A percentile compares a stretch with the other conserved stretches of the same genome.
phyloP scores from a whole-genome alignment of 306 rosid species.

The Glycine latifolia region DNA sequence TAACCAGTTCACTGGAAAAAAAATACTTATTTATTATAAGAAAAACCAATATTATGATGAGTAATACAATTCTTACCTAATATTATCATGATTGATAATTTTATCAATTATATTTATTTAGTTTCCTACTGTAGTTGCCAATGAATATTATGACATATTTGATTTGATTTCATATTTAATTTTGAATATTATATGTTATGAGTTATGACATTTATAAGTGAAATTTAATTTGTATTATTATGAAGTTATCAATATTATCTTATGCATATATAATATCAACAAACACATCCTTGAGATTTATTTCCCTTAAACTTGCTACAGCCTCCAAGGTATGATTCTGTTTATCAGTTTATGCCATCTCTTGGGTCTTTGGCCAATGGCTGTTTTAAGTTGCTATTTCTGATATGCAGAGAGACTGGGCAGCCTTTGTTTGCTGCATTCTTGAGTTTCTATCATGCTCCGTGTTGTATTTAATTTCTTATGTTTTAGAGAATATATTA shows the following conservation, averaged over 20 bases:
- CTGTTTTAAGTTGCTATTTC: not conserved
- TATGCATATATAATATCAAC: not conserved
- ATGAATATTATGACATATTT: not conserved
- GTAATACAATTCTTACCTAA: not conserved
- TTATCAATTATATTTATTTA: not conserved
- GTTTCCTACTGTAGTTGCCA: not conserved
- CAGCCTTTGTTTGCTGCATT: not conserved
- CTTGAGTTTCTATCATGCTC: conserved; percentile 15
- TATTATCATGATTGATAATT: not conserved
- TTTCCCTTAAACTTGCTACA: not conserved
- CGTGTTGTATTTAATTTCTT: conserved; percentile 9
- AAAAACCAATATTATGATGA: not conserved
- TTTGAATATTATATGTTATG: not conserved
- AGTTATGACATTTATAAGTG: not conserved
- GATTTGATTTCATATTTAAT: not conserved
- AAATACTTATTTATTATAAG: not conserved
- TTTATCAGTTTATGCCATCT: not conserved
- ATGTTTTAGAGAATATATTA: not conserved
- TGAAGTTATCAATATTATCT: not conserved
- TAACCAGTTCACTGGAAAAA: not conserved
- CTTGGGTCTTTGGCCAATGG: not conserved
- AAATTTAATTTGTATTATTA: not conserved
- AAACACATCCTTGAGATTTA: conserved; percentile 1
- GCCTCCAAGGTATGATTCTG: conserved; percentile 1
- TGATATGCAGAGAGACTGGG: conserved; percentile 11